Conservation (phyloP, 257 asterid genomes). For the Solanum megistacrolobum region DNA sequence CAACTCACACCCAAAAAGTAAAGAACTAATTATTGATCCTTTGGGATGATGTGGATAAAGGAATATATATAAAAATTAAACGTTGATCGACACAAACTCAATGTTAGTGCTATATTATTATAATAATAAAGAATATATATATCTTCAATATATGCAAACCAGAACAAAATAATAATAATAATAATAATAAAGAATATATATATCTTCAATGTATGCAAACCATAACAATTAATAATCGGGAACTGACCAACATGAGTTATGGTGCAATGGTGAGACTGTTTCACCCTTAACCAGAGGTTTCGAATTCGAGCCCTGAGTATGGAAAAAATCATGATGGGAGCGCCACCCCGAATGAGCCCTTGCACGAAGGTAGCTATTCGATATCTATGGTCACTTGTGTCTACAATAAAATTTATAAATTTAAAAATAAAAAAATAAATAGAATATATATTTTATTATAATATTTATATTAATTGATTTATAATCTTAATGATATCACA, state of each 20-base stretch:
- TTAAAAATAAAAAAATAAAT: no score
- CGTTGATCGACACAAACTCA: background rate
- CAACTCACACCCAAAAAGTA: background rate
- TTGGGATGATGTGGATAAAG: background rate
- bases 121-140: background rate
- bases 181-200: background rate
- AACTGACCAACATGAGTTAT: no score
- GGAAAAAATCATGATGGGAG: no score
- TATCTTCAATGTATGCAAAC: background rate
- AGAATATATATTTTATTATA: no score
- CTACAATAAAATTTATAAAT: no score
- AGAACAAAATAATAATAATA: background rate
- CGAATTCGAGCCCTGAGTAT: rapidly evolving
- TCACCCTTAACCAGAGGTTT: no score
- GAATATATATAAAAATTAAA: background rate
- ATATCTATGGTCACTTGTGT: no score
- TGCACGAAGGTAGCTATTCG: no score
- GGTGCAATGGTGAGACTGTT: no score
- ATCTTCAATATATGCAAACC: background rate
- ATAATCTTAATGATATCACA: no score
- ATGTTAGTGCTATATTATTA: background rate
- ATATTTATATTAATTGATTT: no score
- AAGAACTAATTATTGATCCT: no score
- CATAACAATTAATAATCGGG: background rate
- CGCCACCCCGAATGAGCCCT: rapidly evolving